Evolutionary conservation across 306 rosid species (phyloP).

Genomic region (Boehmeria nivea): DNA sequence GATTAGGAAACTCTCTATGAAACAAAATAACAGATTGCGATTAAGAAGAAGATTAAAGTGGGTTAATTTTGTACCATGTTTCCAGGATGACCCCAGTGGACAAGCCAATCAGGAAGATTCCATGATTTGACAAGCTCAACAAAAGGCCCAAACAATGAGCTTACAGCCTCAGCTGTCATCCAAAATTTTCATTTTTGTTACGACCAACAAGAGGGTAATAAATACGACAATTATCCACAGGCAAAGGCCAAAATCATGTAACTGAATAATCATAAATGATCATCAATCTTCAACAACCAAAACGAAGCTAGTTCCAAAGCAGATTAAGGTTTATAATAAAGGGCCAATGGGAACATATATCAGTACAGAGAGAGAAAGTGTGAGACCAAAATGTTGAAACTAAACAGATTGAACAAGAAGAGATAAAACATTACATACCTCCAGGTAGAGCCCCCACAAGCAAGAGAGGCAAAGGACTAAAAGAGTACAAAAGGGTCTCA

Average conservation of each 20-base stretch:
- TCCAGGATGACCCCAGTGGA: slow-evolving; percentile 95
- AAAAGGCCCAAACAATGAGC: slow-evolving; percentile 55
- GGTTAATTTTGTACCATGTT: slow-evolving; percentile 58
- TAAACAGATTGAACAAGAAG: too few species aligned
- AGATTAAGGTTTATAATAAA: too few species aligned
- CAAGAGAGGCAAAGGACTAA: slow-evolving; percentile 64
- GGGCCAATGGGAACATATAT: too few species aligned
- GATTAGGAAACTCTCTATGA: too few species aligned
- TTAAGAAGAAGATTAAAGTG: too few species aligned
- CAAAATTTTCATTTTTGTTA: background rate
- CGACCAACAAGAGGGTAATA: background rate
- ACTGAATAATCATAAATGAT: background rate
- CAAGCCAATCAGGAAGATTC: slow-evolving; percentile 80
- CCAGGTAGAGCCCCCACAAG: slow-evolving; percentile 73
- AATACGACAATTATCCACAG: too few species aligned
- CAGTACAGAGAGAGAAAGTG: too few species aligned
- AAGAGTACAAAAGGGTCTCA: slow-evolving; percentile 49
- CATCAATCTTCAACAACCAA: too few species aligned
- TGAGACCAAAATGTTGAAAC: too few species aligned
- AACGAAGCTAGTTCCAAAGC: too few species aligned
- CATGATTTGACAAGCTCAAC: slow-evolving; percentile 63
- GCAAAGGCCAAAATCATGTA: too few species aligned
- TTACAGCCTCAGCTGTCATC: slow-evolving; percentile 52
- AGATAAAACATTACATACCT: slow-evolving; percentile 30
- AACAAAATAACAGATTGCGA: too few species aligned